phyloP scores from a whole-genome alignment of 2,329 filamentous ascomycete genomes.

The Neofusicoccum ribis region DNA sequence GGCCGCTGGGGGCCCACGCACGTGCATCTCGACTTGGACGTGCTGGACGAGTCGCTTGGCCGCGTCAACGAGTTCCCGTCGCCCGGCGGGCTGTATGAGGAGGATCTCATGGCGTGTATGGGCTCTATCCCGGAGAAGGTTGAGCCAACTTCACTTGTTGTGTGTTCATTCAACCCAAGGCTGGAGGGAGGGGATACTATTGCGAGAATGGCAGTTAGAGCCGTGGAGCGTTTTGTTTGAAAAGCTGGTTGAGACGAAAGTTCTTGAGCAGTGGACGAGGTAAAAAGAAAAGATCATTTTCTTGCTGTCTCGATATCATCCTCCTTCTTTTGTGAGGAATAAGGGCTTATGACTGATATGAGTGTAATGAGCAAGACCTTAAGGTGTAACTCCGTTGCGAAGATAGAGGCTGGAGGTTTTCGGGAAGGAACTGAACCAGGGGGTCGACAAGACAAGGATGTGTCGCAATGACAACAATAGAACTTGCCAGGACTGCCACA shows the following conservation, averaged over 20 bases:
- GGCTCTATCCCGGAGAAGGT: conserved; percentile 20
- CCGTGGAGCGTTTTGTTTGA: conserved; percentile 17
- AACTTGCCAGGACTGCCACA: no score
- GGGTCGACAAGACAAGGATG: no score
- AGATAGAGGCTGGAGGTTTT: no score
- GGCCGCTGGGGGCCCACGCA: conserved; percentile 23
- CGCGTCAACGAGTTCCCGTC: conserved; percentile 41
- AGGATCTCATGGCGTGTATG: conserved; percentile 22
- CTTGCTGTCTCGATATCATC: no score
- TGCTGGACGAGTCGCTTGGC: conserved; percentile 36
- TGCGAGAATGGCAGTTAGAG: conserved; percentile 21
- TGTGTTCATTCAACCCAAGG: conserved; percentile 25
- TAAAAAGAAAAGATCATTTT: no score
- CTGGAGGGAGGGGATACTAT: conserved; percentile 24
- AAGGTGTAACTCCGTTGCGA: no score
- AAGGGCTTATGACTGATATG: no score
- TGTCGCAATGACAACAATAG: no score
- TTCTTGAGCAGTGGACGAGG: background rate
- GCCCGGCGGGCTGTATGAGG: conserved; percentile 32
- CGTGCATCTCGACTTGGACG: conserved; percentile 41
- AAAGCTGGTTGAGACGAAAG: background rate
- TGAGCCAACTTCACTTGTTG: conserved; percentile 18
- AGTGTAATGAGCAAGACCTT: no score
- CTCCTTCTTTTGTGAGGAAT: no score
- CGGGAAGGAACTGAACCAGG: no score